phyloP scores from a whole-genome alignment of 2,329 filamentous ascomycete genomes.

The Grosmannia clavigera region DNA sequence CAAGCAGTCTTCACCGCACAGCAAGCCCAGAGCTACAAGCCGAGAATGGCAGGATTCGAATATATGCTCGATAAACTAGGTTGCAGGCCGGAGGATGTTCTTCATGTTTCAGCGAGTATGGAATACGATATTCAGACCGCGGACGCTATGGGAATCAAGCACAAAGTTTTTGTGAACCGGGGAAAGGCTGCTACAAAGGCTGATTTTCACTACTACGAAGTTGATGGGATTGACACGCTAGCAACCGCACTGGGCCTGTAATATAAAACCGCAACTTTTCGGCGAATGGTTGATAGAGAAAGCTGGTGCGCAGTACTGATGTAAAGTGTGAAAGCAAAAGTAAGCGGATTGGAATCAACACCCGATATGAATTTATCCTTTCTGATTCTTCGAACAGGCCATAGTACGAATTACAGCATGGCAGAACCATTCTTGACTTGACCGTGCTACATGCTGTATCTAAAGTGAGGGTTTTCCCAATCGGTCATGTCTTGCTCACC shows the following conservation, averaged over 20 bases:
- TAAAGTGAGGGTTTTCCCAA: constrained; percentile 39
- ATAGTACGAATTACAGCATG: no score
- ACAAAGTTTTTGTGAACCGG: background rate
- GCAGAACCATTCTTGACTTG: no score
- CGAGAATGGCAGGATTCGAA: background rate
- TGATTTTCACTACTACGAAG: background rate
- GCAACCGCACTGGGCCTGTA: background rate
- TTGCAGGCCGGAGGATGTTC: background rate
- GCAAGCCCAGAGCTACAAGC: constrained; percentile 2
- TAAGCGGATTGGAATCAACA: no score
- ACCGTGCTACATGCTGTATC: constrained; percentile 12
- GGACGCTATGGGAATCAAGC: background rate
- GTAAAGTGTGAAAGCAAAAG: no score
- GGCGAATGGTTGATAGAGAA: no score
- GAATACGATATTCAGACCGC: background rate
- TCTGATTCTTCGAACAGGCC: no score
- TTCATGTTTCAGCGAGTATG: constrained; percentile 1
- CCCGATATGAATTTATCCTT: no score
- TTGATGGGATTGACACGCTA: background rate
- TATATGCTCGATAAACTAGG: constrained; percentile 1
- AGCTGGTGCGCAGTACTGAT: no score
- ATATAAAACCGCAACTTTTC: background rate
- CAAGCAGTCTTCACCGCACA: background rate
- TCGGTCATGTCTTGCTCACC: constrained; percentile 33
- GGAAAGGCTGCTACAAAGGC: background rate